Evolutionary conservation across 176 grass and related monocot species (phyloP).

Genomic region (Ensete glaucum): DNA sequence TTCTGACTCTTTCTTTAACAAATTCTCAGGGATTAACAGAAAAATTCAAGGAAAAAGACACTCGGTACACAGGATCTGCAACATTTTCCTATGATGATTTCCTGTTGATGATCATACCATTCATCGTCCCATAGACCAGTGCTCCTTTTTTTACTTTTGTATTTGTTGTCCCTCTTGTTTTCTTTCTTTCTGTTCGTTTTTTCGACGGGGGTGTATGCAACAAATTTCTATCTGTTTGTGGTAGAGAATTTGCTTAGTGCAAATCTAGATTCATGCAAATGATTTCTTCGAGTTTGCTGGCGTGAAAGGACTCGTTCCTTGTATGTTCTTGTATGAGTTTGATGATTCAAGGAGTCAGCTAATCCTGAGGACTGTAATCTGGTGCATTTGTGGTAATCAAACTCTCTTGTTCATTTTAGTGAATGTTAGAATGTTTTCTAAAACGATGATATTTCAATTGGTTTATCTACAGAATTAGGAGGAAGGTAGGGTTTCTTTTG

Average conservation of each 20-base stretch:
- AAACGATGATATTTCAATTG: too few species aligned
- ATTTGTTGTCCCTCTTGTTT: background rate
- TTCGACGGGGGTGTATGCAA: background rate
- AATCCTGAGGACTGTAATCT: too few species aligned
- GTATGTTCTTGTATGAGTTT: too few species aligned
- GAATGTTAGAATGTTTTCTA: too few species aligned
- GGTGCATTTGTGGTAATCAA: too few species aligned
- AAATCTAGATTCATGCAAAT: background rate
- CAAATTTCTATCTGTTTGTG: background rate
- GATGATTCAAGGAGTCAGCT: too few species aligned
- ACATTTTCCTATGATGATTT: constrained; percentile 68
- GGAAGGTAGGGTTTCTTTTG: too few species aligned
- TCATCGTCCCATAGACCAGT: constrained; percentile 51
- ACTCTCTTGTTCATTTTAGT: too few species aligned
- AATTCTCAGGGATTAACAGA: constrained; percentile 66
- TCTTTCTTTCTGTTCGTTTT: background rate
- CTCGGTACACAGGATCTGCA: constrained; percentile 53
- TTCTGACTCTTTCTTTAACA: background rate
- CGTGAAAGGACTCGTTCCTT: background rate
- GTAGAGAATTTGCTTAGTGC: background rate
- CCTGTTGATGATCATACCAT: constrained; percentile 61
- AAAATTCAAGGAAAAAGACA: constrained; percentile 87
- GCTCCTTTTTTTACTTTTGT: background rate
- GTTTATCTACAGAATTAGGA: too few species aligned
- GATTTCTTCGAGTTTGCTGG: background rate